phyloP scores from a whole-genome alignment of 257 asterid species.

The Cruciata laevipes region DNA sequence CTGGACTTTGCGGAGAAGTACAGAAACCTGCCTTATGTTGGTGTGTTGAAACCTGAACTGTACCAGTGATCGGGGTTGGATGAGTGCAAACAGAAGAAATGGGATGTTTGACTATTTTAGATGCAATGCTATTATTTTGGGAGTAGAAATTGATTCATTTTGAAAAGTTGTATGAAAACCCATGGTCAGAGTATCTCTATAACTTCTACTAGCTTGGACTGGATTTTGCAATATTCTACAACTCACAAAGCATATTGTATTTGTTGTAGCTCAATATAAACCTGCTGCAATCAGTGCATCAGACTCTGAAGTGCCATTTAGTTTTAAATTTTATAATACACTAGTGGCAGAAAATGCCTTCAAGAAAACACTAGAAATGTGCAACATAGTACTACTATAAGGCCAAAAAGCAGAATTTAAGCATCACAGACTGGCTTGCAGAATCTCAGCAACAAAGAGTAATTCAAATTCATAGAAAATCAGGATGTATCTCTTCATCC shows the following conservation, averaged over 20 bases:
- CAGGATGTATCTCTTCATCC: conserved; percentile 73
- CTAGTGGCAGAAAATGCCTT: background rate
- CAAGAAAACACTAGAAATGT: background rate
- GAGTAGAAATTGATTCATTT: too few relatives aligned
- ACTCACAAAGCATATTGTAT: too few relatives aligned
- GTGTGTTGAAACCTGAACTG: conserved; percentile 73
- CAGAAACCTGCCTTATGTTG: conserved; percentile 84
- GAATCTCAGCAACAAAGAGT: background rate
- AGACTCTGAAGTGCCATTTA: background rate
- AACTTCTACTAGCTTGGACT: too few relatives aligned
- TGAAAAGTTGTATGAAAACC: too few relatives aligned
- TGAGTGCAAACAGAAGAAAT: background rate
- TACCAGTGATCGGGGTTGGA: conserved; percentile 30
- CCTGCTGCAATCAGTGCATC: background rate
- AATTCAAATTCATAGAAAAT: conserved; percentile 42
- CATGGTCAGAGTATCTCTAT: too few relatives aligned
- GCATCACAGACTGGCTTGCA: background rate
- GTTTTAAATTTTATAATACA: background rate
- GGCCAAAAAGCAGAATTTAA: background rate
- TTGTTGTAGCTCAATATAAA: background rate
- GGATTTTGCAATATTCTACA: too few relatives aligned
- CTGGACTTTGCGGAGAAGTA: conserved; percentile 72
- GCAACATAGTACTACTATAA: background rate
- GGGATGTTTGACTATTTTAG: background rate
- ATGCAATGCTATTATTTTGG: too few relatives aligned